These are phyloP conservation scores for Metahyphopichia silvanorum DNA, from an alignment of 805 yeast genomes.

Conservation along the genomic window DNA sequence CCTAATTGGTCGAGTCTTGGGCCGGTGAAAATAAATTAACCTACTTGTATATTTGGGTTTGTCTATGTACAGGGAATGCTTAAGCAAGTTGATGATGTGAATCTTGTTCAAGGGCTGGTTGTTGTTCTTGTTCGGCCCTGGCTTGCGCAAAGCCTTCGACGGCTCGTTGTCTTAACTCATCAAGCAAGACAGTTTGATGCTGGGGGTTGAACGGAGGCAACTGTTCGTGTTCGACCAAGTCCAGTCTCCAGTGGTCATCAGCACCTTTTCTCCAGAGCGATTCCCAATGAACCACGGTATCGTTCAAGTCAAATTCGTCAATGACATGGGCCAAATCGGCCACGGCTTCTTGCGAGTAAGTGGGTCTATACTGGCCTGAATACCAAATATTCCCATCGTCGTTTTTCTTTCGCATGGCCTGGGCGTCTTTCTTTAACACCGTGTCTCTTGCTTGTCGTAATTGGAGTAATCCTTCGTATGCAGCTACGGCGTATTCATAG, in stretches of 20 bases:
- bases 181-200: slow-evolving; percentile 64
- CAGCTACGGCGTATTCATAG: slow-evolving; percentile 64
- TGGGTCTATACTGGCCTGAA: slow-evolving; percentile 85
- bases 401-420: slow-evolving; percentile 66
- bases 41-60: too few species aligned
- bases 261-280: slow-evolving; percentile 85
- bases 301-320: slow-evolving; percentile 53
- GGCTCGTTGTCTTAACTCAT: slow-evolving; percentile 49
- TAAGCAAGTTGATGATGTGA: slow-evolving; percentile 3
- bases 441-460: slow-evolving; percentile 73
- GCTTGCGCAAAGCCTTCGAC: slow-evolving; percentile 27
- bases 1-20: too few species aligned
- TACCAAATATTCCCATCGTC: slow-evolving; percentile 81
- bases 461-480: slow-evolving; percentile 71
- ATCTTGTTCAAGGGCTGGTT: too few species aligned
- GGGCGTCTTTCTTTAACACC: slow-evolving; percentile 55
- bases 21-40: too few species aligned
- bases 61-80: neutral
- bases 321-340: slow-evolving; percentile 73
- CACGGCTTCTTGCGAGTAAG: slow-evolving; percentile 86
- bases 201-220: slow-evolving; percentile 59
- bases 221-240: slow-evolving; percentile 57
- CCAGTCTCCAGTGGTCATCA: slow-evolving; percentile 63
- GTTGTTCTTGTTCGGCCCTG: too few species aligned
- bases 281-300: slow-evolving; percentile 74